Base-by-base conservation (phyloP, 257 asterid genomes). In the Solanum chmielewskii region DNA sequence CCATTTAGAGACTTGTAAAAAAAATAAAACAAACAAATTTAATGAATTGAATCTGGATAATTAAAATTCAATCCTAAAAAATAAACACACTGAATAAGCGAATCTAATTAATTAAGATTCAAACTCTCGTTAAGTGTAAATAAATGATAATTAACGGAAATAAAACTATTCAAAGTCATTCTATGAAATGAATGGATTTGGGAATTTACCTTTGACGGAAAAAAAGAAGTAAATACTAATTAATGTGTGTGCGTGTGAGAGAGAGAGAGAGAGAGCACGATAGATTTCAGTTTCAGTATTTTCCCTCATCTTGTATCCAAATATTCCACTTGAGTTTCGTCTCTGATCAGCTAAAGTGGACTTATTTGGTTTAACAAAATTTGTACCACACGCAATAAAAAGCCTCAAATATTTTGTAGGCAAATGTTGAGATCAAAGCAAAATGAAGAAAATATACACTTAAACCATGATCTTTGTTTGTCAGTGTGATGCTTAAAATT, bases 401-500 rank as follows among this genome's bases (percentile, higher is more conserved):
- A 7, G 9, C 2, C 62, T 42, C 39, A n/a, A 14, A 1, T 42
- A 76, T 76, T 75, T 39, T 42, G 60, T 42, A 25, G n/a, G 23
- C 23, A 76, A 76, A 76, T 13, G 62, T 42, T 42, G n/a, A n/a
- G n/a, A 42, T 4, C 37, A 42, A 76, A 42, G 37, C 37, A n/a
- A 20, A 42, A 76, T 7, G 21, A 39, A 75, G 33, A 75, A 41
- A 21, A 75, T 23, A 75, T 41, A 75, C 45, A 42, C 23, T 23
- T 0, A 41, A 37, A 76, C 45, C 27, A 76, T 76, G 42, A 42
- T 42, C 62, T n/a, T 76, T n/a, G 49, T 42, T 42, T 3, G 20
- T n/a, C 44, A 70, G 0, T 0, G 14, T 3, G 44, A 70, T 8
- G 0, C 37, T 31, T 31, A 15, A 6, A 70, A 35, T 35, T 1